A percentile compares a stretch with the other conserved stretches of the same genome.
Conservation (phyloP, 1,284 basidiomycete species). For the Ustilago hordei region DNA sequence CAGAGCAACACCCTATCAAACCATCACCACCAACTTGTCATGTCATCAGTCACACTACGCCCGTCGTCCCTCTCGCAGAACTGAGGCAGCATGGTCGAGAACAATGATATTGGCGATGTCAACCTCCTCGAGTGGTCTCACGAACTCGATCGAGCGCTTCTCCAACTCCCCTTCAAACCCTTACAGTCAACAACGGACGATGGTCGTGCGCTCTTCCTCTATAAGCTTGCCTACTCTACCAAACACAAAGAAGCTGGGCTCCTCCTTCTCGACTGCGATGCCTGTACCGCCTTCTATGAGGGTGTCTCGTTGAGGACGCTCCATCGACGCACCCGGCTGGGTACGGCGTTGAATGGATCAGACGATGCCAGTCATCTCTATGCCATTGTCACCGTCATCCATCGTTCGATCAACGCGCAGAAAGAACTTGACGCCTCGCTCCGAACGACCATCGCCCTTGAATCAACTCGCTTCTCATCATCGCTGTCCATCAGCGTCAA, state of each 20-base stretch:
- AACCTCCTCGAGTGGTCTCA: slow-evolving; percentile 39
- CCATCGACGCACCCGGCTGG: slow-evolving; percentile 19
- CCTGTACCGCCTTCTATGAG: slow-evolving; percentile 32
- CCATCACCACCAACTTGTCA: not conserved
- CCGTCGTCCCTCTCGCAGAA: no score
- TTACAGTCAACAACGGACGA: slow-evolving; percentile 6
- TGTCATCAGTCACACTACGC: not conserved
- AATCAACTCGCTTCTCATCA: slow-evolving; percentile 31
- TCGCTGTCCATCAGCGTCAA: slow-evolving; percentile 29
- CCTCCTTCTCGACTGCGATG: slow-evolving; percentile 31
- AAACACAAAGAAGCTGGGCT: slow-evolving; percentile 17
- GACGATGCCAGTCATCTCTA: slow-evolving; percentile 5
- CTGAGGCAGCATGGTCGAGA: slow-evolving; percentile 11
- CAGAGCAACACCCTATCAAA: not conserved
- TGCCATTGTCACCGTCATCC: slow-evolving; percentile 1
- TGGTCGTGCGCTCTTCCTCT: slow-evolving; percentile 13
- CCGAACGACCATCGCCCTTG: slow-evolving; percentile 15
- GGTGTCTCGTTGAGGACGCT: slow-evolving; percentile 31
- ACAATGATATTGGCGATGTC: slow-evolving; percentile 11
- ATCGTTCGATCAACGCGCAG: slow-evolving; percentile 25
- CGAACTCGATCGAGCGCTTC: slow-evolving; percentile 25
- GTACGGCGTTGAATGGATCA: not conserved
- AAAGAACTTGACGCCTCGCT: slow-evolving; percentile 1
- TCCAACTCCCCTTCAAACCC: slow-evolving; percentile 19
- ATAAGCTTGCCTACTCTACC: slow-evolving; percentile 29